A percentile compares a stretch with the other conserved stretches of the same genome.
These are phyloP conservation scores for Phytophthora pini DNA, from an alignment of 352 stramenopile genomes.

Conservation along the genomic window DNA sequence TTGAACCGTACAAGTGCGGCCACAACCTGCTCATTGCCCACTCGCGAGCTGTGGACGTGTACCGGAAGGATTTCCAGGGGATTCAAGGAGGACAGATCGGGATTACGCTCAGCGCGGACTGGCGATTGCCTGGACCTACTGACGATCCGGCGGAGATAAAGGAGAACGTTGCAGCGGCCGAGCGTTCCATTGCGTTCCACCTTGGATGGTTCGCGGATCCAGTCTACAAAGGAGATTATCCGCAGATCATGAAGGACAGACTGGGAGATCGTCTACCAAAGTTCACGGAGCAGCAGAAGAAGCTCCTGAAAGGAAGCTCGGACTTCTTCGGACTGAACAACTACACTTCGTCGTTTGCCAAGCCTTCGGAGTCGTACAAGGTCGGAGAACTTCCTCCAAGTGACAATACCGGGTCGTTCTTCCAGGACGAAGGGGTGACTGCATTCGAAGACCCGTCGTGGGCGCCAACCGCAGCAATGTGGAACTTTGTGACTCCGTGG, in stretches of 20 bases:
- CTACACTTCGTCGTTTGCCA: slow-evolving; percentile 79
- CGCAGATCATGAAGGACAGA: slow-evolving; percentile 87
- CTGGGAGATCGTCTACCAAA: slow-evolving; percentile 81
- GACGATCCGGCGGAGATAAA: slow-evolving; percentile 57
- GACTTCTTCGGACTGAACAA: slow-evolving; percentile 97
- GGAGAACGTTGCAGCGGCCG: slow-evolving; percentile 65
- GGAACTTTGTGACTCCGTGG: slow-evolving; percentile 73
- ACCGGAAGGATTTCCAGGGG: slow-evolving; percentile 80
- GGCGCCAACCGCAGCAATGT: slow-evolving; percentile 85
- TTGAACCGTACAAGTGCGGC: slow-evolving; percentile 84
- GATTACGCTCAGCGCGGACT: slow-evolving; percentile 93
- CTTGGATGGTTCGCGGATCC: slow-evolving; percentile 94
- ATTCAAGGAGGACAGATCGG: slow-evolving; percentile 83
- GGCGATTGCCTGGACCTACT: slow-evolving; percentile 74
- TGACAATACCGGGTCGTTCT: slow-evolving; percentile 33
- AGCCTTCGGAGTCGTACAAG: slow-evolving; percentile 48
- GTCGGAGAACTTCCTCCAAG: slow-evolving; percentile 20
- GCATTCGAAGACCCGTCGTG: slow-evolving; percentile 59
- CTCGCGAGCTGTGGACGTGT: slow-evolving; percentile 84
- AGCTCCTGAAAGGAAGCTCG: slow-evolving; percentile 76
- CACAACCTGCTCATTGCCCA: slow-evolving; percentile 93
- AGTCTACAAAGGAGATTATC: slow-evolving; percentile 93
- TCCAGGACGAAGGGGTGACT: slow-evolving; percentile 52
- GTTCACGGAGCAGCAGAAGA: slow-evolving; percentile 89
- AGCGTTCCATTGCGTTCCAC: slow-evolving; percentile 88